These are phyloP conservation scores for Collybia mongolica DNA, from an alignment of 768 basidiomycete genomes.

Conservation along the genomic window DNA sequence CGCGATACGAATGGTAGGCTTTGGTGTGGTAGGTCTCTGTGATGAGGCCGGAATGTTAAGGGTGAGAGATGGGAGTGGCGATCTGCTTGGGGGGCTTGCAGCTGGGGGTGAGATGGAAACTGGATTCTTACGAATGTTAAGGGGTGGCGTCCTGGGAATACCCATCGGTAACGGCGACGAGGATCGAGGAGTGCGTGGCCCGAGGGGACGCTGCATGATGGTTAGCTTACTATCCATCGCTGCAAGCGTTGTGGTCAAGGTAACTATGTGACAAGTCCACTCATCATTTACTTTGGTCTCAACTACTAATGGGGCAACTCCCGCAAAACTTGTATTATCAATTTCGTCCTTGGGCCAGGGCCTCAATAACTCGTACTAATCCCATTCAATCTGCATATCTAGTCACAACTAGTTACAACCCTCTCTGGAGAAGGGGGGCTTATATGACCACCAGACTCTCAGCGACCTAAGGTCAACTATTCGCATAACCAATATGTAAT, in stretches of 20 bases:
- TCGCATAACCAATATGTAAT: no score
- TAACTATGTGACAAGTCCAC: conserved; percentile 18
- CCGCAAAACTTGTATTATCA: not conserved
- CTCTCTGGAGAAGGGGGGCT: no score
- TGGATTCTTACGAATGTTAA: conserved; percentile 25
- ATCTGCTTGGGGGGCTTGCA: conserved; percentile 23
- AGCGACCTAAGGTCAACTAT: no score
- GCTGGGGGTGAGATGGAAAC: conserved; percentile 18
- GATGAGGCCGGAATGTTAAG: conserved; percentile 24
- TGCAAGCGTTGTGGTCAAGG: conserved; percentile 25
- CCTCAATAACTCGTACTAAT: no score
- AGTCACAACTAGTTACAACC: no score
- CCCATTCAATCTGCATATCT: no score
- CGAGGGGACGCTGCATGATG: conserved; percentile 40
- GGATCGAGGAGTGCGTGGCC: conserved; percentile 46
- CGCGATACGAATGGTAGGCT: conserved; percentile 25
- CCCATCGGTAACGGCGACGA: conserved; percentile 28
- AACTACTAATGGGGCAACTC: conserved; percentile 23
- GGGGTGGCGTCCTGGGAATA: conserved; percentile 26
- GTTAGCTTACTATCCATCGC: conserved; percentile 22
- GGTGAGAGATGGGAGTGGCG: conserved; percentile 25
- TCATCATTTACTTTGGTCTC: conserved; percentile 25
- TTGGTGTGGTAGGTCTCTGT: conserved; percentile 27
- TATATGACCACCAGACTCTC: no score
- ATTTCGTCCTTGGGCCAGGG: no score